Base-by-base conservation (phyloP, 169 alveolate species). In the Plasmodium adleri region DNA sequence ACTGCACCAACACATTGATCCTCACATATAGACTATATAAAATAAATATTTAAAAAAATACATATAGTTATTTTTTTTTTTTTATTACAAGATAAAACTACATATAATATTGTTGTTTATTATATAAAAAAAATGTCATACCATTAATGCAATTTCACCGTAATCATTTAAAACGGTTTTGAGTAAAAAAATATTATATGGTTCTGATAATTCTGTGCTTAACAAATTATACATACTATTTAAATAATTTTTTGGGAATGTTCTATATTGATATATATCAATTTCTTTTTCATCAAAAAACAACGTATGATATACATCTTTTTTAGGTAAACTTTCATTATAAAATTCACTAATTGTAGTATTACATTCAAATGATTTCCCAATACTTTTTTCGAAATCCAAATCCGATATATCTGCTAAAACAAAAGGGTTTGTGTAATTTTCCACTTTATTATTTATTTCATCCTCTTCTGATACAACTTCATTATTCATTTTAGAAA, bases 141-240 rank as follows among this genome's bases (percentile, higher is more conserved):
- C 91, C 91, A 83, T 83, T 45, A 83, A 63, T 17, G 91, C 72
- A 49, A 83, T 83, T 83, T 83, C 83, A 56, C 74, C 22, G 24
- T 80, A 68, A 49, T 80, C 56, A 58, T 68, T 83, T 50, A 83
- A 68, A 54, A 83, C 70, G n/a, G 91, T 80, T 83, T 83, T 83
- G 70, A 83, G 91, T 52, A 83, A 68, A 39, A 83, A 83, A 47
- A 83, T 68, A 43, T 67, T 83, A 83, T 83, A 83, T 13, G 91
- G 91, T 59, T 83, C 91, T n/a, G 91, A 83, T 47, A 83, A 68
- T 63, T 83, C 91, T 49, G 73, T 68, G 6, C 91, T 72, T 62
- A 83, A 28, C n/a, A 83, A 28, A 43, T 83, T 39, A 62, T 83
- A 83, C 9, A 83, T 83, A 60, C 91, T 83, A 54, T 83, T 70